Evolutionary conservation across 257 asterid species (phyloP).

Genomic region (Solanum chmielewskii): DNA sequence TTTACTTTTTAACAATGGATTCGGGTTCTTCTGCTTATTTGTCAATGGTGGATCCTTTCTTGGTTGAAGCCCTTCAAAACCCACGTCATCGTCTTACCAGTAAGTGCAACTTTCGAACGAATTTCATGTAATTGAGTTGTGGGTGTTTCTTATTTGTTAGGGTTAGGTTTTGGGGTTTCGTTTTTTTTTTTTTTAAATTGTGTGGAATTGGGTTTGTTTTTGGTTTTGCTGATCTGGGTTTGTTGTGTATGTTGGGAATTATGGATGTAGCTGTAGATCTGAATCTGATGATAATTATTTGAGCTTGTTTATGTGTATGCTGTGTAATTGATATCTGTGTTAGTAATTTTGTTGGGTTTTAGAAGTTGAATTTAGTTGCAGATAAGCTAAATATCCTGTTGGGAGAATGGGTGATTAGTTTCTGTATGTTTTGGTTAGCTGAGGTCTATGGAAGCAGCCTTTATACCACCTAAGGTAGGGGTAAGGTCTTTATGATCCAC

Average conservation of each 20-base stretch:
- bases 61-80: slow-evolving; percentile 96
- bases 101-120: slow-evolving; percentile 10
- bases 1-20: slow-evolving; percentile 18
- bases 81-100: slow-evolving; percentile 97
- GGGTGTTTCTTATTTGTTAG: neutral
- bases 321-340: neutral
- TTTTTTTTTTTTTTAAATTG: neutral
- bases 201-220: neutral
- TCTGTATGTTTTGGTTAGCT: neutral
- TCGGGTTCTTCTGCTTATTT: slow-evolving; percentile 24
- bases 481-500: neutral
- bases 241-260: neutral
- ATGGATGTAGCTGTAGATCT: neutral
- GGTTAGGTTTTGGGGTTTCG: neutral
- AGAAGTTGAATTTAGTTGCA: neutral
- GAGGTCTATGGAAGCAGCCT: neutral
- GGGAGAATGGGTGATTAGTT: neutral
- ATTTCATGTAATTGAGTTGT: neutral
- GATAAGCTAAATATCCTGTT: neutral
- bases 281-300: neutral
- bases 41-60: slow-evolving; percentile 81
- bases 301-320: neutral
- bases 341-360: neutral
- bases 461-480: neutral
- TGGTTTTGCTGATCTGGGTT: neutral